A percentile compares a stretch with the other conserved stretches of the same genome.
These are phyloP conservation scores for Cytospora piceicola DNA, from an alignment of 2,329 filamentous ascomycete genomes.

Conservation along the genomic window DNA sequence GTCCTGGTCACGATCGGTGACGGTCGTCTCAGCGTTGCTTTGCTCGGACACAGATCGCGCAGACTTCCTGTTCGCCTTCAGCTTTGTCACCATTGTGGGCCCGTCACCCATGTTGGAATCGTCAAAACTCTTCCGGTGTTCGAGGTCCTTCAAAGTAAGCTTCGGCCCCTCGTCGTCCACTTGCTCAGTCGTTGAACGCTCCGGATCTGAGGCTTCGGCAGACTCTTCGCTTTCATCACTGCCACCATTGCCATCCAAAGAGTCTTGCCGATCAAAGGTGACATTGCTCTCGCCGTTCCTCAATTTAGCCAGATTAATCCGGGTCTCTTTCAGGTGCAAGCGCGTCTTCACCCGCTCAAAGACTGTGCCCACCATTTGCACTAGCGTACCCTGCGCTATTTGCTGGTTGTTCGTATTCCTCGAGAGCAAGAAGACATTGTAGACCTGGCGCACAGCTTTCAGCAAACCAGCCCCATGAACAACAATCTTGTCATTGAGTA, in stretches of 20 bases:
- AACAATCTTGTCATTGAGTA: constrained; percentile 97
- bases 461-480: constrained; percentile 94
- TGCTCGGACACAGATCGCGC: constrained; percentile 57
- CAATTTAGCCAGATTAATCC: constrained; percentile 60
- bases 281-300: constrained; percentile 57
- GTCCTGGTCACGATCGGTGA: constrained; percentile 56
- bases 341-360: constrained; percentile 92
- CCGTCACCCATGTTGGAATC: constrained; percentile 69
- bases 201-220: constrained; percentile 39
- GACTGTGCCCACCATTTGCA: constrained; percentile 98
- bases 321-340: constrained; percentile 83
- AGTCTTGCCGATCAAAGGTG: constrained; percentile 53
- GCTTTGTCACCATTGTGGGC: constrained; percentile 67
- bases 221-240: constrained; percentile 47
- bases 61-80: constrained; percentile 50
- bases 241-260: constrained; percentile 41
- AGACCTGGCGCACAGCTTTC: constrained; percentile 96
- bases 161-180: constrained; percentile 52
- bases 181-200: constrained; percentile 35
- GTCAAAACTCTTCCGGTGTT: constrained; percentile 70
- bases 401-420: constrained; percentile 94
- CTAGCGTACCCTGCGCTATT: constrained; percentile 93
- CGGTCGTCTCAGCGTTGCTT: constrained; percentile 39
- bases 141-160: constrained; percentile 68
- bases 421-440: constrained; percentile 97